Conservation (phyloP, 2,329 filamentous ascomycete genomes). For the Aspergillus cejpii region DNA sequence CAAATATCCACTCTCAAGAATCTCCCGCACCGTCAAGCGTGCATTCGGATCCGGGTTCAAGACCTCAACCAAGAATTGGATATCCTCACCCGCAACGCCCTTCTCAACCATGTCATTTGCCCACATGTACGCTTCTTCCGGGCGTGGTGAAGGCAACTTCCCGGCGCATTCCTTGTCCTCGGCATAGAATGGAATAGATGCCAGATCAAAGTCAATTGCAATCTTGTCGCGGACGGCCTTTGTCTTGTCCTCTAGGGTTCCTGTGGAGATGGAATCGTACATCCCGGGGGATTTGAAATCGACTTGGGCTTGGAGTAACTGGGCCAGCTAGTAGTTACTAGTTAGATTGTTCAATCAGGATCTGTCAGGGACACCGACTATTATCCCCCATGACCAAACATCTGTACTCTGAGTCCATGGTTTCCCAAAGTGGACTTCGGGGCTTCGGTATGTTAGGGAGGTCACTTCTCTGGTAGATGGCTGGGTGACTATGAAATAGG, state of each 20-base stretch:
- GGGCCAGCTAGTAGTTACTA: no score
- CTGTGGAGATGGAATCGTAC: background rate
- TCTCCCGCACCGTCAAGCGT: background rate
- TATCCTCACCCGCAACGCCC: background rate
- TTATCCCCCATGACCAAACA: no score
- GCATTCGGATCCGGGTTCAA: background rate
- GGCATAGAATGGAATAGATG: background rate
- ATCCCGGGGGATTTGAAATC: background rate
- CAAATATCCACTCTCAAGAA: constrained; percentile 2
- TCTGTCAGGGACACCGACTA: no score
- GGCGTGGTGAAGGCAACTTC: no score
- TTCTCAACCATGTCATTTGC: background rate
- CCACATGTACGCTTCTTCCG: background rate
- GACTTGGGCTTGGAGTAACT: background rate
- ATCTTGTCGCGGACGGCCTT: background rate
- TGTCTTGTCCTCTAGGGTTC: background rate
- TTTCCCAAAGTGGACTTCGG: no score
- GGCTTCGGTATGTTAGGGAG: no score
- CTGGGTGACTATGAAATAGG: no score
- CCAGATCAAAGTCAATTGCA: background rate
- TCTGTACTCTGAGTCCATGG: no score
- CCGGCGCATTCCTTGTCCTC: background rate
- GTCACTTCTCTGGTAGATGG: no score
- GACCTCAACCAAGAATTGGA: background rate
- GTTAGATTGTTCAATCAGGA: no score